Percentiles rank a stretch among this genome's conserved stretches.
Conservation (phyloP, 78 protist genomes). For the slime mould (Dictyostelium discoideum) region DNA sequence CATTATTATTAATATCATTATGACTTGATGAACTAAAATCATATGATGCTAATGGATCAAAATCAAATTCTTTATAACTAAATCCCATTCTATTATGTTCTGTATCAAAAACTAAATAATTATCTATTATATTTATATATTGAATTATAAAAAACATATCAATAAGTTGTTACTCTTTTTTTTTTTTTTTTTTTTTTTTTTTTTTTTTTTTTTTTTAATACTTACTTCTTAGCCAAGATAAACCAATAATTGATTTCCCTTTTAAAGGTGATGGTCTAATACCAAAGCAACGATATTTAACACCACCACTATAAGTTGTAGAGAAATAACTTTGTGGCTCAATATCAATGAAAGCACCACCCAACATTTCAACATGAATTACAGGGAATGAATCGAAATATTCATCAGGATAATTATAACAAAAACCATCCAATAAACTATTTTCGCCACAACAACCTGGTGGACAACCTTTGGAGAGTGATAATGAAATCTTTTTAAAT, state of each 20-base stretch:
- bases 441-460: slow-evolving; percentile 38
- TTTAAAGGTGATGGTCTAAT: slow-evolving; percentile 38
- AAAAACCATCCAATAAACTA: slow-evolving; percentile 48
- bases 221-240: slow-evolving; percentile 79
- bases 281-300: slow-evolving; percentile 48
- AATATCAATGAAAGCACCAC: slow-evolving; percentile 21
- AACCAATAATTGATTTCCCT: slow-evolving; percentile 42
- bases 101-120: slow-evolving; percentile 67
- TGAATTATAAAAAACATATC: background rate
- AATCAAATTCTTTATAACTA: slow-evolving; percentile 20
- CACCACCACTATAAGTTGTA: background rate
- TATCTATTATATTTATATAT: background rate
- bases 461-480: background rate
- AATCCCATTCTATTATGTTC: slow-evolving; percentile 76
- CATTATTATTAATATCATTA: too few relatives aligned
- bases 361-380: slow-evolving; percentile 20
- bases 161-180: too few relatives aligned
- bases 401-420: slow-evolving; percentile 7
- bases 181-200: background rate
- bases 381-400: slow-evolving; percentile 33
- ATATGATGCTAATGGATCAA: background rate
- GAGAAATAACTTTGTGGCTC: slow-evolving; percentile 31
- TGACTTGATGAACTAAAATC: background rate
- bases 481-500: background rate
- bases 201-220: background rate